Base-by-base conservation (phyloP, 164 flowering plant genomes). In the Kingdonia uniflora region DNA sequence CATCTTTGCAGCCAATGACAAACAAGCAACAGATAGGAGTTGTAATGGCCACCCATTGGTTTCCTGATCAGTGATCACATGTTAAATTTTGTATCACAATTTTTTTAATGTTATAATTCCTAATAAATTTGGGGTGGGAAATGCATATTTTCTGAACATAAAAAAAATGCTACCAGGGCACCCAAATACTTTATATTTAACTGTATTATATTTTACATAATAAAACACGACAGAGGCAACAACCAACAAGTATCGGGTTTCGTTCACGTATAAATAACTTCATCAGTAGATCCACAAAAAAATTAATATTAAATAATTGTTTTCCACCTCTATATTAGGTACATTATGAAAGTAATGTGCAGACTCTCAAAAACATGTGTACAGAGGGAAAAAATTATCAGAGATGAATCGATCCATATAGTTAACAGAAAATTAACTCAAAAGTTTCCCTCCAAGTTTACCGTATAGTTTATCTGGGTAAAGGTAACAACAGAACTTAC, bases 1-100 rank as follows among this genome's bases (percentile, higher is more conserved):
- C 84, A 86, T 76, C 65, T 86, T 86, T 16, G 86, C 91, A 7
- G 95, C 95, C 20, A 86, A 42, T 6, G 87, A 79, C 47, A 85
- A 47, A 26, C 95, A 82, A 20, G 95, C 80, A 49, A 81, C 81
- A 7, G 87, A 71, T 40, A 85, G 68, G 12, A 85, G 74, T 70
- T 79, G 90, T 51, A 77, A 69, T 46, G 82, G 67, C 85, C 90
- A 85, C 48, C 77, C 78, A 49, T 54, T 67, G 11, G 51, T 64
- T 33, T 56, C 43, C 71, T 74, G 55, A 23, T 21, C 14, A 24
- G n/a, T n/a, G n/a, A n/a, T n/a, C n/a, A n/a, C n/a, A n/a, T n/a
- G n/a, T n/a, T n/a, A n/a, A 5, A 8, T 12, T 8, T 14, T 13
- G 16, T 8, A 24, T 48, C 26, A 48, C 33, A 48, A 14, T 11